phyloP scores from a whole-genome alignment of 108 stramenopile genomes.

The Cyclostephanos invisitatus region DNA sequence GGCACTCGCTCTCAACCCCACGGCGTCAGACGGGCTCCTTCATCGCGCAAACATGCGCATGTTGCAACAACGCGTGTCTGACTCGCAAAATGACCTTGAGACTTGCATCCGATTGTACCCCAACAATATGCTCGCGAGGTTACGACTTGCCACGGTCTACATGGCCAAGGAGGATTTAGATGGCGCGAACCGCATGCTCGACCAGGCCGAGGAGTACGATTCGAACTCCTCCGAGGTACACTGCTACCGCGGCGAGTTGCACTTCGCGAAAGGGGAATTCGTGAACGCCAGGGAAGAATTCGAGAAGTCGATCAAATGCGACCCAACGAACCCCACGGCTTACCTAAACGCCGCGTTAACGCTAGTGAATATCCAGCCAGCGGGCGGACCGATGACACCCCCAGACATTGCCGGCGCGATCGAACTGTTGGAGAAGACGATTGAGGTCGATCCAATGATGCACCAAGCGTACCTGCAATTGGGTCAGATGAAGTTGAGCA shows the following conservation, averaged over 20 bases:
- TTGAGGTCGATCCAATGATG: constrained; percentile 87
- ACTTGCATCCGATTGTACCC: constrained; percentile 74
- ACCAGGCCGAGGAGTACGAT: constrained; percentile 65
- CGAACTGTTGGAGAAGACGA: constrained; percentile 73
- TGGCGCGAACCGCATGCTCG: constrained; percentile 74
- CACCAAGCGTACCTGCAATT: constrained; percentile 90
- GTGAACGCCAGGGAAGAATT: constrained; percentile 70
- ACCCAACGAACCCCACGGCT: constrained; percentile 83
- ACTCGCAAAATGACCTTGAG: constrained; percentile 75
- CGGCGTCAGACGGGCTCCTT: constrained; percentile 79
- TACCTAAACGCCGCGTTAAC: constrained; percentile 90
- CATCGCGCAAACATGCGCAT: constrained; percentile 88
- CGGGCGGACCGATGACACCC: constrained; percentile 62
- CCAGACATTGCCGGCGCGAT: constrained; percentile 66
- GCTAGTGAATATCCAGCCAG: constrained; percentile 75
- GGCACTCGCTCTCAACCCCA: constrained; percentile 74
- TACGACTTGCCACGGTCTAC: constrained; percentile 83
- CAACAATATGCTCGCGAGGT: constrained; percentile 79
- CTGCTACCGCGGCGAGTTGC: constrained; percentile 86
- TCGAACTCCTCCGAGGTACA: constrained; percentile 85
- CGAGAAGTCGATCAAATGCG: constrained; percentile 81
- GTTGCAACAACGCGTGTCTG: constrained; percentile 65
- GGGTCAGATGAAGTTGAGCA: constrained; percentile 87
- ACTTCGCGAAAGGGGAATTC: constrained; percentile 79
- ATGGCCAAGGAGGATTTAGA: constrained; percentile 72